phyloP scores from a whole-genome alignment of 805 yeast genomes.

The Candida coquimbonensis region DNA sequence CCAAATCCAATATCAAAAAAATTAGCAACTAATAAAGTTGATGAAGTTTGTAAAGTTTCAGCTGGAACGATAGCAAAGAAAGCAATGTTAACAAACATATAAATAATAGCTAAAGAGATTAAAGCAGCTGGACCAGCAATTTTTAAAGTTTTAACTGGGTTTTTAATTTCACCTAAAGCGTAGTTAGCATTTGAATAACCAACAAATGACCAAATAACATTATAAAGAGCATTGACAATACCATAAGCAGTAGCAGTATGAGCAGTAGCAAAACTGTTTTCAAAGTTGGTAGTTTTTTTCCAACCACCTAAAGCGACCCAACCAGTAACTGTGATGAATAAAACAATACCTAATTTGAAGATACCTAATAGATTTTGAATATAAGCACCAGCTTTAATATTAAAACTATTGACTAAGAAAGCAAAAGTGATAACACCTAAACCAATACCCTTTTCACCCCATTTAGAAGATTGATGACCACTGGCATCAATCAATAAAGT shows the following conservation, averaged over 20 bases:
- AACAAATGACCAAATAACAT: conserved; percentile 78
- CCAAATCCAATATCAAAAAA: conserved; percentile 73
- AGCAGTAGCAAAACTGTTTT: conserved; percentile 49
- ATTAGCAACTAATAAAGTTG: conserved; percentile 67
- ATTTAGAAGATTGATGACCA: conserved; percentile 54
- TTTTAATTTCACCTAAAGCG: conserved; percentile 71
- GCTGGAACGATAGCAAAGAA: conserved; percentile 78
- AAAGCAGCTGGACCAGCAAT: conserved; percentile 74
- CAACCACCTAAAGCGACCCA: conserved; percentile 81
- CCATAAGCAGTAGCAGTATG: conserved; percentile 55
- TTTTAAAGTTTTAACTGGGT: conserved; percentile 63
- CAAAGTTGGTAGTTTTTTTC: conserved; percentile 52
- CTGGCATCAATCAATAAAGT: conserved; percentile 74
- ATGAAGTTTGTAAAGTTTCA: conserved; percentile 51
- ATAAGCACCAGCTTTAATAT: conserved; percentile 59
- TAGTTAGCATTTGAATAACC: conserved; percentile 82
- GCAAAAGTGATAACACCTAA: conserved; percentile 68
- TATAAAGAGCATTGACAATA: conserved; percentile 68
- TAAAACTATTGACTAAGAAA: conserved; percentile 52
- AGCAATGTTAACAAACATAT: conserved; percentile 71
- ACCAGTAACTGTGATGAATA: conserved; percentile 68
- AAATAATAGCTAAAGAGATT: conserved; percentile 50
- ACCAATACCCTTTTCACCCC: conserved; percentile 77
- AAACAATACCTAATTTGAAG: conserved; percentile 64
- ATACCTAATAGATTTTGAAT: conserved; percentile 62